Evolutionary conservation across 371 early-diverging fungal species (phyloP).

Genomic region (Mortierella sp.): DNA sequence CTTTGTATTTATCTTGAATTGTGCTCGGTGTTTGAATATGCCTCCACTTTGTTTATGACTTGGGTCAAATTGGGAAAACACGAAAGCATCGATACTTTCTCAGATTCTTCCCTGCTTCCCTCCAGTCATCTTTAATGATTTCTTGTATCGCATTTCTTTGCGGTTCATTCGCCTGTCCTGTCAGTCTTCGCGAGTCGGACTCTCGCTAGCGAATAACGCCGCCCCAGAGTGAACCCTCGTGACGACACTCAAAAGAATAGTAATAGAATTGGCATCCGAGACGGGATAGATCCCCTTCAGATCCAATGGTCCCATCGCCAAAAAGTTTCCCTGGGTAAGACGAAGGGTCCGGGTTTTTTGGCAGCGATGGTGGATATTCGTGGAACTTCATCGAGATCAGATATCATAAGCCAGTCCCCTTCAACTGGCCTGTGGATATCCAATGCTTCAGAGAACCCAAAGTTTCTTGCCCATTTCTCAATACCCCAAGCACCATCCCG

Average conservation of each 20-base stretch:
- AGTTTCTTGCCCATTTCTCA: conserved; percentile 14
- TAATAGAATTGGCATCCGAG: conserved; percentile 21
- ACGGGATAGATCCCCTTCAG: conserved; percentile 16
- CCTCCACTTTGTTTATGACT: conserved; percentile 8
- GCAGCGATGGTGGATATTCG: conserved; percentile 7
- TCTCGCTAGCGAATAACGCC: conserved; percentile 18
- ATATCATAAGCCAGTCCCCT: conserved; percentile 30
- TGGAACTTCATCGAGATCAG: conserved; percentile 33
- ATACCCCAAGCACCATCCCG: background rate
- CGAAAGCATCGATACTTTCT: conserved; percentile 18
- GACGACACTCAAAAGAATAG: conserved; percentile 30
- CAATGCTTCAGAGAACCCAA: background rate
- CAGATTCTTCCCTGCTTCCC: background rate
- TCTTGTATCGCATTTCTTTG: background rate
- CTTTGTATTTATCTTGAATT: background rate
- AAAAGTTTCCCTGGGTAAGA: background rate
- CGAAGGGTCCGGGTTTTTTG: background rate
- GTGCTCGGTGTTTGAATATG: conserved; percentile 22
- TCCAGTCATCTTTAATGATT: conserved; percentile 12
- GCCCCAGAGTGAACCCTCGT: conserved; percentile 1
- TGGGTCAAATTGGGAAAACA: conserved; percentile 14
- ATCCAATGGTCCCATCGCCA: conserved; percentile 1
- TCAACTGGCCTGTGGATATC: conserved; percentile 8
- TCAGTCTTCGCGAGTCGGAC: conserved; percentile 1
- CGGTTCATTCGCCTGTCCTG: background rate